Evolutionary conservation across 1,284 basidiomycete genomes (phyloP).

Genomic region (Phylloporus sp.): DNA sequence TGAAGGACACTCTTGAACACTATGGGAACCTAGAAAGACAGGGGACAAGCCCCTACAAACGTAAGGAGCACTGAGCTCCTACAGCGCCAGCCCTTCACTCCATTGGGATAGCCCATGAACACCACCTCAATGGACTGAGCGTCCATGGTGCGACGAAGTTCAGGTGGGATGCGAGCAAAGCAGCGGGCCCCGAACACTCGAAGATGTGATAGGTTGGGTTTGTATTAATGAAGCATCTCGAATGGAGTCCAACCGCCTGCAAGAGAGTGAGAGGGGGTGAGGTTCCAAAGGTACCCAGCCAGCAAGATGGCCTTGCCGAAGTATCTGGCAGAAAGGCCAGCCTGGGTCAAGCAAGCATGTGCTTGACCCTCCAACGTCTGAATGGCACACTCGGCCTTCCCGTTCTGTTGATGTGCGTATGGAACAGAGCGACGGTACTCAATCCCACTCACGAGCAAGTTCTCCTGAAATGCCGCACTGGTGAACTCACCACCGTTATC

Average conservation of each 20-base stretch:
- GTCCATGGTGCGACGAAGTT: background rate
- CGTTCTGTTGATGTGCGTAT: constrained; percentile 8
- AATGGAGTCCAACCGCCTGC: too few relatives aligned
- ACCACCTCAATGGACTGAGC: background rate
- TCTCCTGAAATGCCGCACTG: background rate
- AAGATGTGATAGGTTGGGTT: too few relatives aligned
- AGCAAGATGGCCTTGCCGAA: background rate
- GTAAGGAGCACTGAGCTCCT: too few relatives aligned
- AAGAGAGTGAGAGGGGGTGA: too few relatives aligned
- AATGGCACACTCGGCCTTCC: background rate
- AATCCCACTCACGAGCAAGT: background rate
- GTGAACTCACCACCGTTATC: background rate
- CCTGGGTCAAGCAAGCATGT: background rate
- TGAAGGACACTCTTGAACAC: too few relatives aligned
- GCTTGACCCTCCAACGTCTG: background rate
- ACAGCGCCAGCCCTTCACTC: constrained; percentile 1
- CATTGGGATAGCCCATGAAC: constrained; percentile 1
- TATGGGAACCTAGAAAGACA: too few relatives aligned
- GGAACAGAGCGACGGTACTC: background rate
- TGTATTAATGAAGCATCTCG: too few relatives aligned
- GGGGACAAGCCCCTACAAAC: too few relatives aligned
- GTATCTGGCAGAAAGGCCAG: background rate
- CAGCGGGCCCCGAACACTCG: background rate
- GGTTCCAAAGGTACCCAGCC: too few relatives aligned
- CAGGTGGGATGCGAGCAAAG: background rate